Base-by-base conservation (phyloP, 2,329 filamentous ascomycete species). In the Lachnum nothofagi region DNA sequence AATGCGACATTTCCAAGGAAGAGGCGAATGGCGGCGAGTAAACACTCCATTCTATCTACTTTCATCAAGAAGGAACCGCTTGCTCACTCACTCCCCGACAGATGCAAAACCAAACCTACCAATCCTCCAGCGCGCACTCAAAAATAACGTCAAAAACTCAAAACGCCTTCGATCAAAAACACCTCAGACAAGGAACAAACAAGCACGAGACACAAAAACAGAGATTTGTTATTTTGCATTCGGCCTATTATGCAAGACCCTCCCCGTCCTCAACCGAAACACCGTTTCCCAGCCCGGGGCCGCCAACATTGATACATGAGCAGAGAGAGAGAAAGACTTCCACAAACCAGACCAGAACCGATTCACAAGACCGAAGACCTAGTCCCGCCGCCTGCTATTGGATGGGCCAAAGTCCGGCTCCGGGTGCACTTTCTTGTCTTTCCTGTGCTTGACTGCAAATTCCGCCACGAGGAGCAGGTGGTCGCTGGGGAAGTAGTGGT, bases 401-500 rank as follows among this genome's bases (percentile, higher is more conserved):
- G 62, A 63, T 45, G 63, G 52, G 17, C 63, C 63, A 52, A 65
- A 64, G 53, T 66, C 63, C 1, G 63, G 61, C 41, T 66, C 63
- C 8, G 57, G 46, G 27, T 59, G 47, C 4, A 48, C 48, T 49
- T 65, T 64, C 49, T 65, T 65, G 7, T 58, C 44, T 48, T 85
- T 85, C 61, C 77, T 77, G 51, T 75, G 73, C 69, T 87, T 87
- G 66, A 88, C 76, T 51, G 78, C 73, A 68, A 87, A 88, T 66
- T 87, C 80, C 43, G 82, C 79, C 64, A 83, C 74, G 53, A 88
- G 72, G 55, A 82, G 78, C 57, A 88, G 69, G 68, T 88, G 85
- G 63, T 88, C 85, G 69, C 80, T 85, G 3, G 85, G 85, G 68
- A 86, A 86, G 70, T 88, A 83, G 66, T 82, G 83, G 63, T 88